Evolutionary conservation across 495 filamentous ascomycete genomes (phyloP).

Genomic region (Parachaetomium inaequale): DNA sequence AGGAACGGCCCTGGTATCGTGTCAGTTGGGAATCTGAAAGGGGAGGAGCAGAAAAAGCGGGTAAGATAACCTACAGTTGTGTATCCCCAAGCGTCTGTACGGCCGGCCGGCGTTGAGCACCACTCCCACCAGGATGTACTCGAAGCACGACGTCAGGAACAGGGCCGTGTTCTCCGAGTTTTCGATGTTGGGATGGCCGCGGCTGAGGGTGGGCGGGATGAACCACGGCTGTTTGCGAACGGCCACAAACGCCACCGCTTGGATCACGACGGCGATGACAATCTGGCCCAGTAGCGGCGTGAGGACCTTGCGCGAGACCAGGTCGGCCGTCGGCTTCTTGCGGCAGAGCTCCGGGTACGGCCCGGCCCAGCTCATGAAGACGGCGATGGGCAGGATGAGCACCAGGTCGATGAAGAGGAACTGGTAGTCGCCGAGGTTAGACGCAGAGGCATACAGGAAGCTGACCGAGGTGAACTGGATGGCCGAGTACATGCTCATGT

Average conservation of each 20-base stretch:
- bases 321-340: constrained; percentile 86
- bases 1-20: constrained; percentile 69
- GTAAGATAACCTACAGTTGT: constrained; percentile 61
- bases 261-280: constrained; percentile 70
- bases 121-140: constrained; percentile 86
- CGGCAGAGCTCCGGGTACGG: constrained; percentile 72
- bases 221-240: constrained; percentile 83
- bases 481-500: constrained; percentile 97
- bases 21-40: not conserved
- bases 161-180: constrained; percentile 92
- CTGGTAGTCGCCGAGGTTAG: constrained; percentile 97
- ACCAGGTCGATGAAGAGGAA: constrained; percentile 93
- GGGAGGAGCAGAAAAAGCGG: constrained; percentile 2
- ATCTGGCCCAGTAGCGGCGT: constrained; percentile 89
- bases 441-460: constrained; percentile 92
- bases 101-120: constrained; percentile 86
- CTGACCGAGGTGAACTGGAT: constrained; percentile 99
- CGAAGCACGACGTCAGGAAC: constrained; percentile 86
- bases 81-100: constrained; percentile 74
- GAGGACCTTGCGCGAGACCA: constrained; percentile 91
- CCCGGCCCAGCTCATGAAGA: constrained; percentile 98
- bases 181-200: constrained; percentile 71
- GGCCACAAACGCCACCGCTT: constrained; percentile 65
- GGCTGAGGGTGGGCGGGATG: constrained; percentile 69
- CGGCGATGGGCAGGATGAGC: constrained; percentile 91